Base-by-base conservation (phyloP, 2,329 filamentous ascomycete species). In the Plenodomus tracheiphilus region DNA sequence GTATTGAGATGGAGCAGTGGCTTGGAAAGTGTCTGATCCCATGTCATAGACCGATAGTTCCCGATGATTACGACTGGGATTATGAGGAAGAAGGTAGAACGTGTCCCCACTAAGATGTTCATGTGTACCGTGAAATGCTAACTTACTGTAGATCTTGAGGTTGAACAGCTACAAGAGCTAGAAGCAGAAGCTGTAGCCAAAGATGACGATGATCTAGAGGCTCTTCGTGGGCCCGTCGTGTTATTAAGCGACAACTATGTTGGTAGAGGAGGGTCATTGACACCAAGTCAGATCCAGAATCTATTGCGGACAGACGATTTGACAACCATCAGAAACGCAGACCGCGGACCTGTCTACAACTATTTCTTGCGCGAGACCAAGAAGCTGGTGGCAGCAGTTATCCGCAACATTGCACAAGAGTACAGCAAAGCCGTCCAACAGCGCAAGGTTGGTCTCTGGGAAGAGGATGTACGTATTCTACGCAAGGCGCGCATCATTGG, bases 281-380 rank as follows among this genome's bases (percentile, higher is more conserved):
- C 58, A 0, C 59, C 67, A 42, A 43, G 64, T 21, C 58, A 74
- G 41, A 60, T 77, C 32, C 49, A 74, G 43, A 54, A 73, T 38
- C 58, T 74, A 28, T 56, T 79, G 36, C 59, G 73, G 42, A 67
- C 69, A 18, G 41, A 75, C 0, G 79, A 92, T 56, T 69, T 93
- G 15, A 89, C 83, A 71, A 75, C 79, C 0, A 81, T 93, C 10
- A 77, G 79, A 0, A 59, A 71, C 0, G 67, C 73, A 2, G 68
- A 79, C 16, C 83, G 90, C 5, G 85, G 85, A 0, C 75, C 78
- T 0, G 75, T 93, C 0, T 95, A 92, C 69, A 80, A 82, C 37
- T 75, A 82, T 46, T 79, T 93, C 46, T 83, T 86, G 56, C 71
- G 77, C 1, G 68, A 76, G 43, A 69, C 84, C 1, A 80, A 89